A percentile compares a stretch with the other conserved stretches of the same genome.
These are phyloP conservation scores for Digitaria exilis DNA, from an alignment of 202 grass and related monocot species.

Conservation along the genomic window DNA sequence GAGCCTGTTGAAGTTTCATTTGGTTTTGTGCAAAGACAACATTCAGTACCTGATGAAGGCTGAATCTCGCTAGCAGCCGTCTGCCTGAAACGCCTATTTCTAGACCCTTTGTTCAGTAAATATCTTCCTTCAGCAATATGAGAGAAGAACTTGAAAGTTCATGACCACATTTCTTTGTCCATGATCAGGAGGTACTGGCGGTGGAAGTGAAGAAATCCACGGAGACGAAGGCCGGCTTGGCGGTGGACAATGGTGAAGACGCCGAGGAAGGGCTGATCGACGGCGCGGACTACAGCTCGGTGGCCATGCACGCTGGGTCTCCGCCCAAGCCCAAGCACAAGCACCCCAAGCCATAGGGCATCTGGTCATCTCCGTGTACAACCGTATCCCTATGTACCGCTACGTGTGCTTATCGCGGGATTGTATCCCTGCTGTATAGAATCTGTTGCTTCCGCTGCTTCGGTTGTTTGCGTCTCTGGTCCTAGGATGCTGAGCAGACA, in stretches of 20 bases:
- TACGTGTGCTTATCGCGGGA: not conserved
- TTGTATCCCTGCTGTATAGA: not conserved
- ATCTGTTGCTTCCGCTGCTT: not conserved
- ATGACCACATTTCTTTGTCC: not conserved
- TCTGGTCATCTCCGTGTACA: not conserved
- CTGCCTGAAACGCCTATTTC: not conserved
- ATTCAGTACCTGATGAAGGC: not conserved
- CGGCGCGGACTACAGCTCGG: slow-evolving; percentile 50
- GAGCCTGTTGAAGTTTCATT: not conserved
- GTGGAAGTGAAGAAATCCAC: not conserved
- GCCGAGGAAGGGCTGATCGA: slow-evolving; percentile 37
- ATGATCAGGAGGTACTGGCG: not conserved
- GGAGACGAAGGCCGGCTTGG: not conserved
- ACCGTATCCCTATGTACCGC: not conserved
- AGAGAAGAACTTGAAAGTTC: not conserved
- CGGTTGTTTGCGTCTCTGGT: not conserved
- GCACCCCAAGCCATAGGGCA: slow-evolving; percentile 37
- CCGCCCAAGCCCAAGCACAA: slow-evolving; percentile 24
- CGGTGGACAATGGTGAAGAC: not conserved
- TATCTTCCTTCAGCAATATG: not conserved
- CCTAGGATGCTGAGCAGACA: not conserved
- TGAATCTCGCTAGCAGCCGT: not conserved
- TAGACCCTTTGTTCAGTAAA: not conserved
- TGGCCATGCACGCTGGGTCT: slow-evolving; percentile 47
- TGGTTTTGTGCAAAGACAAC: not conserved